phyloP scores from a whole-genome alignment of 371 early-diverging fungal genomes.

The Syncephalastrum contaminatum region DNA sequence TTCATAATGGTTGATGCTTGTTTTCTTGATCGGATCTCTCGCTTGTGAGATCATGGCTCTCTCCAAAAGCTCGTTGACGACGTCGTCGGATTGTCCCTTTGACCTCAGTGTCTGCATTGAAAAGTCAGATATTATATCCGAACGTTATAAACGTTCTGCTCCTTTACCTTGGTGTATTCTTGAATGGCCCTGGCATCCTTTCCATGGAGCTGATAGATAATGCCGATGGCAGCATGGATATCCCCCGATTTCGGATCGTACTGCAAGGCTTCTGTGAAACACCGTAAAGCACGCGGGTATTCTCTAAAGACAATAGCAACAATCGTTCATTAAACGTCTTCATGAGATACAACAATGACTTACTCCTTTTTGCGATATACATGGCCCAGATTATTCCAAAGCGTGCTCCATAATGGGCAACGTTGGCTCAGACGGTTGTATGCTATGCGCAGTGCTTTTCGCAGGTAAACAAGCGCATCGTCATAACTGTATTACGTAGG shows the following conservation, averaged over 20 bases:
- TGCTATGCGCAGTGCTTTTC: conserved; percentile 51
- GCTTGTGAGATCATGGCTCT: conserved; percentile 1
- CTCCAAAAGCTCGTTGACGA: conserved; percentile 8
- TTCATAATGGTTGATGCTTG: too few relatives aligned
- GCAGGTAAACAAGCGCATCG: conserved; percentile 51
- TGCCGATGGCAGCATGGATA: conserved; percentile 42
- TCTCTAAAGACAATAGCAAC: conserved; percentile 25
- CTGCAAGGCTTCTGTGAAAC: conserved; percentile 46
- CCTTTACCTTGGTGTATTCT: conserved; percentile 46
- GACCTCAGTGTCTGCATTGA: too few relatives aligned
- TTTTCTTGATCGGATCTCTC: too few relatives aligned
- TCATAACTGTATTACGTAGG: conserved; percentile 36
- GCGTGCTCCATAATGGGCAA: conserved; percentile 53
- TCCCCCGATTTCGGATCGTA: conserved; percentile 30
- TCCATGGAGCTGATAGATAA: conserved; percentile 49
- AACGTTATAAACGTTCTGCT: conserved; percentile 6
- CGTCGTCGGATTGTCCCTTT: not conserved
- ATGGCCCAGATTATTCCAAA: conserved; percentile 74
- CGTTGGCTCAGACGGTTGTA: conserved; percentile 38
- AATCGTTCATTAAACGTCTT: not conserved
- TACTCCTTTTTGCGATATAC: conserved; percentile 64
- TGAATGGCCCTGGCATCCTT: conserved; percentile 47
- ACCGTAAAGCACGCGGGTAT: conserved; percentile 44
- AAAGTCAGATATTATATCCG: not conserved
- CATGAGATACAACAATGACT: not conserved